Evolutionary conservation across 2,329 filamentous ascomycete species (phyloP).

Genomic region (Pezicula carpinea): DNA sequence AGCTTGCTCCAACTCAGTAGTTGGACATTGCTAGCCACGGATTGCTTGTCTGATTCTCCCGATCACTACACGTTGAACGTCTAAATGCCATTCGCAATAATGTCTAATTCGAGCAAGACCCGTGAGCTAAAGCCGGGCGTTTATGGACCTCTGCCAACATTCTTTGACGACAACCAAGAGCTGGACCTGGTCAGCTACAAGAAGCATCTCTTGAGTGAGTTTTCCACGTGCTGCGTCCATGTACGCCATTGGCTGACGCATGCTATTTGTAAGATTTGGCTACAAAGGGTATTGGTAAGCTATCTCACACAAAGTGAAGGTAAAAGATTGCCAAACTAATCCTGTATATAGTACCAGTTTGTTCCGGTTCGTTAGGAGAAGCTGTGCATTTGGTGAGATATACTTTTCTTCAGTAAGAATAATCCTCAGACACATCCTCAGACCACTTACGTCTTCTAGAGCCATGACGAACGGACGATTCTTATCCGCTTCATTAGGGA

Average conservation of each 20-base stretch:
- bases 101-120: not conserved
- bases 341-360: not conserved
- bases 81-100: no score
- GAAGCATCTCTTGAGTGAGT: not conserved
- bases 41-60: not conserved
- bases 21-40: not conserved
- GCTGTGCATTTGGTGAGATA: constrained; percentile 4
- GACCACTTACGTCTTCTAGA: not conserved
- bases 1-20: no score
- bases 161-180: constrained; percentile 1
- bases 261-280: not conserved
- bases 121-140: not conserved
- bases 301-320: not conserved
- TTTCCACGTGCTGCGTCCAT: not conserved
- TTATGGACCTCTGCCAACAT: not conserved
- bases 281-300: not conserved
- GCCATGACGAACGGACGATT: constrained; percentile 30
- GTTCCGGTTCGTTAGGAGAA: constrained; percentile 1
- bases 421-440: not conserved
- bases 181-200: not conserved
- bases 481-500: constrained; percentile 35
- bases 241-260: not conserved
- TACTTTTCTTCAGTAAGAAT: not conserved
- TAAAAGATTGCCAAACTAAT: not conserved
- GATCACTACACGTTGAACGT: not conserved